Evolutionary conservation across 768 basidiomycete species (phyloP), one percentile per base, ranked within the genome.

Genomic region (Phanerochaete sordida): DNA sequence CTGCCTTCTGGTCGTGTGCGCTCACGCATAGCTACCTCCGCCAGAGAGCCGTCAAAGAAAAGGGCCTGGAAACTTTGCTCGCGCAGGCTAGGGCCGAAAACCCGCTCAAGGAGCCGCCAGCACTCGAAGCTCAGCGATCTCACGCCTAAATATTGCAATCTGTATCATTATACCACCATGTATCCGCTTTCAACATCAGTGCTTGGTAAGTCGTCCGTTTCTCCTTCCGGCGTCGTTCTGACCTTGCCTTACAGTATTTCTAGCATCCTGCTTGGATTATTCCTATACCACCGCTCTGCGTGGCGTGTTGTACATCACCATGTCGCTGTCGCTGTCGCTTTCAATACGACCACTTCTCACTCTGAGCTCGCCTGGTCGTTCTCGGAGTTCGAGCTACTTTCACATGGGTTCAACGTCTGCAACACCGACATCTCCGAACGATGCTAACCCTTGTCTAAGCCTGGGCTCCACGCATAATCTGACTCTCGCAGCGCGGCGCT

Each of bases 11-110:
- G 39, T 43, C 39, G 39, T 43, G 39, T 43, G 39, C 8, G 39
- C 39, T 43, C 39, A 43, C 39, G 39, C 39, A 9, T 33, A 12
- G 8, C 51, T 31, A 43, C 35, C 2, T 21, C 44, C 27, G n/a
- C 26, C 45, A 95, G 94, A 86, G 81, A 75, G 93, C 93, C 0
- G 84, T 90, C 30, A 86, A 85, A 66, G 87, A 88, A 16, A 89
- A 87, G 64, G 91, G 88, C 6, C 77, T 97, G 15, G 86, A 88
- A 16, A 81, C 81, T 1, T 72, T 97, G 54, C 77, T 98, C 0
- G 81, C 88, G 51, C 89, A 93, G 68, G 93, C 95, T 26, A 65
- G 74, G 8, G 54, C 62, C 33, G 73, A 74, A 46, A 73, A 75
- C 50, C 74, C 74, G 2, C 64, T 92, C 63, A 83, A 79, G 43